Evolutionary conservation across 148 eudicot species (phyloP), one percentile per base, ranked within the genome.

Genomic region (Limonium bicolor): DNA sequence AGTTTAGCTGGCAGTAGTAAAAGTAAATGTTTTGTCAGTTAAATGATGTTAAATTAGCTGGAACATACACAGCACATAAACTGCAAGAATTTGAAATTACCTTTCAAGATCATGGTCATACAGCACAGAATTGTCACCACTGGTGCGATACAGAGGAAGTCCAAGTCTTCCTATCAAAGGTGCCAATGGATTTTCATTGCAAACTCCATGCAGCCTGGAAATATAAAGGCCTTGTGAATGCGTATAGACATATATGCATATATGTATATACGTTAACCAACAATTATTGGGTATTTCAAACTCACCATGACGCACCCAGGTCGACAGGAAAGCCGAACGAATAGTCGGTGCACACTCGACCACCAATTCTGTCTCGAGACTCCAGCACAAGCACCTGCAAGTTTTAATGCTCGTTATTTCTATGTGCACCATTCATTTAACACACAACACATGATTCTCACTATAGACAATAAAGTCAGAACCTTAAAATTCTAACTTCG

Each of bases 61-160:
- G 20, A 35, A 39, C 12, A 5, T 28, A 19, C 17, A 37, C 3
- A 10, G 15, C 20, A 20, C 9, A 21, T 14, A 27, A 36, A 5
- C 34, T 40, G 18, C 18, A 18, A 27, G 28, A 41, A 12, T 21
- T 53, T 11, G 16, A 27, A 13, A 46, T 51, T 62, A 90, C 99
- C 99, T 90, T 63, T 90, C 94, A 40, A 90, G 68, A 51, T 90
- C 99, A 63, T 90, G 99, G 76, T 90, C 99, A 65, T 90, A 90
- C 50, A 90, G 58, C 41, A 90, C 94, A 30, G 95, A 85, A 64
- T 85, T 90, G 72, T 85, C 95, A 40, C 94, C 99, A 41, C 94
- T 85, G 16, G 99, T 90, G 34, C 99, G 93, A 47, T 90, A 90
- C 37, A 90, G 81, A 42, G 99, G 99, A 30, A 90, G 67, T 36